A percentile compares a stretch with the other conserved stretches of the same genome.
Evolutionary conservation across 2,329 filamentous ascomycete genomes (phyloP).

Genomic region (Blumeriella jaapii): DNA sequence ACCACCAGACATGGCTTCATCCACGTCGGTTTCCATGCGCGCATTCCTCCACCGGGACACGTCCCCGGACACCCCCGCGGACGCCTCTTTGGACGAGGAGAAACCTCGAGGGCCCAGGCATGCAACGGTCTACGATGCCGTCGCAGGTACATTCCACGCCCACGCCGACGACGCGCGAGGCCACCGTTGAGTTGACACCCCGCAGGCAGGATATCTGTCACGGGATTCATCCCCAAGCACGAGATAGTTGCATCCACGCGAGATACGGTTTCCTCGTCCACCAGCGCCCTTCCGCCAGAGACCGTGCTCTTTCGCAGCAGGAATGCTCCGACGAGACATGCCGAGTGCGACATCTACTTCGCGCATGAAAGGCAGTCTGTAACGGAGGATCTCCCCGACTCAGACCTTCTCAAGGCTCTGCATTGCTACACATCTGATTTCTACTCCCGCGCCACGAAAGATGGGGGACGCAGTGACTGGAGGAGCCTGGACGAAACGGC

Average conservation of each 20-base stretch:
- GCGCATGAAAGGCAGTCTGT: conserved; percentile 46
- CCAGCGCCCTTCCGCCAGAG: conserved; percentile 46
- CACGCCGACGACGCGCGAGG: background rate
- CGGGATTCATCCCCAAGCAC: conserved; percentile 31
- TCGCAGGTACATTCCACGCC: conserved; percentile 35
- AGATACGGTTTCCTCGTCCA: conserved; percentile 24
- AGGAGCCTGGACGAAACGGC: conserved; percentile 69
- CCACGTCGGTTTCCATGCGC: conserved; percentile 18
- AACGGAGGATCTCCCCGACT: conserved; percentile 49
- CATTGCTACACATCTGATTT: conserved; percentile 58
- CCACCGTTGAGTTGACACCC: conserved; percentile 6
- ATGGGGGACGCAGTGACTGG: conserved; percentile 29
- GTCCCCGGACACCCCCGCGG: conserved; percentile 6
- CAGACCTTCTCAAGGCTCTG: conserved; percentile 56
- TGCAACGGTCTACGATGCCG: conserved; percentile 59
- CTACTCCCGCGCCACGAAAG: conserved; percentile 35
- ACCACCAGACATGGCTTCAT: no score
- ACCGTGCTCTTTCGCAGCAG: conserved; percentile 57
- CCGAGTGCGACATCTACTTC: conserved; percentile 61
- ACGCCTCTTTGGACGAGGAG: conserved; percentile 3
- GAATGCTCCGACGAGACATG: conserved; percentile 53
- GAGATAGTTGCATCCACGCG: conserved; percentile 18
- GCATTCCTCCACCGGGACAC: conserved; percentile 12
- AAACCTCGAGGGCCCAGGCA: conserved; percentile 23
- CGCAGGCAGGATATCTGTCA: conserved; percentile 31